phyloP scores from a whole-genome alignment of 2,329 filamentous ascomycete species.

The Talaromyces sp. region DNA sequence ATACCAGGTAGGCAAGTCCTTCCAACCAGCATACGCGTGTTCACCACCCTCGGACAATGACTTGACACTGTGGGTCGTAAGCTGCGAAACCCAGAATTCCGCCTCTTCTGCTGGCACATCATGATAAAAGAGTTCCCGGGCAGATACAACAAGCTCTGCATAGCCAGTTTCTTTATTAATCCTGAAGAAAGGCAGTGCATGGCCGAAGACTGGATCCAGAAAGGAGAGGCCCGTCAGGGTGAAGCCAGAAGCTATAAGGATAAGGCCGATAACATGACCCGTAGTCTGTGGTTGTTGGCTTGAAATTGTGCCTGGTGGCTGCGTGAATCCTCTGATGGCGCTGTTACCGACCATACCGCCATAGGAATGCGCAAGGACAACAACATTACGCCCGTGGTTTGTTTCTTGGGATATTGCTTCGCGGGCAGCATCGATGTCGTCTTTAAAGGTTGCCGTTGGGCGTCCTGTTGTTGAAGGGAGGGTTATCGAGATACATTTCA shows the following conservation, averaged over 20 bases:
- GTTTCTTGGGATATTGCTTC: conserved; percentile 38
- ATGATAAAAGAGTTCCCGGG: too few species aligned
- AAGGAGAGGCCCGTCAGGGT: conserved; percentile 38
- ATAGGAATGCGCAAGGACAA: conserved; percentile 51
- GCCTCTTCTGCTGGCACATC: too few species aligned
- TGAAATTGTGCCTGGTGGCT: neutral
- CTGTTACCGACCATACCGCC: conserved; percentile 49
- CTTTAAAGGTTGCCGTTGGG: conserved; percentile 38
- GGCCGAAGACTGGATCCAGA: conserved; percentile 42
- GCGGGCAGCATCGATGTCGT: conserved; percentile 43
- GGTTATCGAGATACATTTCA: conserved; percentile 36
- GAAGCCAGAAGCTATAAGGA: conserved; percentile 48
- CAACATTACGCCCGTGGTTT: conserved; percentile 40
- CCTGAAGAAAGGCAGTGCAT: conserved; percentile 40
- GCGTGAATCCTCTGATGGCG: conserved; percentile 45
- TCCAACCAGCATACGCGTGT: too few species aligned
- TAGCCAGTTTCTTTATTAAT: too few species aligned
- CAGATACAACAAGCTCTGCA: too few species aligned
- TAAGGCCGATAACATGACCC: conserved; percentile 45
- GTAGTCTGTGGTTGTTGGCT: neutral
- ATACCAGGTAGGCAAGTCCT: too few species aligned
- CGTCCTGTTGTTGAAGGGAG: conserved; percentile 40
- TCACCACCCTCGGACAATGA: too few species aligned
- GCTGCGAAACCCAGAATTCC: too few species aligned
- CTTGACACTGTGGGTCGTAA: too few species aligned